phyloP scores from a whole-genome alignment of 1,284 basidiomycete genomes.

The Ceratobasidium papillatum region DNA sequence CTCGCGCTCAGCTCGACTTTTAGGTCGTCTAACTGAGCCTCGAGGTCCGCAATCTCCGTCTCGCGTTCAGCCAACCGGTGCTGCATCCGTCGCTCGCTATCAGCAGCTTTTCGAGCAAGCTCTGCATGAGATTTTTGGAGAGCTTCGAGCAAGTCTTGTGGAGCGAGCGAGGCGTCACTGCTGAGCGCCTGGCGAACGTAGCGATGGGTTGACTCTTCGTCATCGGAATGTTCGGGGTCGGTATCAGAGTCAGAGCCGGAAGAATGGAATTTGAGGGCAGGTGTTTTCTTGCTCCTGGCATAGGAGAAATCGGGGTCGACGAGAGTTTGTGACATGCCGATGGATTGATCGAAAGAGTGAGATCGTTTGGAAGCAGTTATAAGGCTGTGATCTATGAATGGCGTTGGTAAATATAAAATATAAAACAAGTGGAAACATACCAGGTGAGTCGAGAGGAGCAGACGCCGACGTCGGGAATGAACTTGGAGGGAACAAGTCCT shows the following conservation, averaged over 20 bases:
- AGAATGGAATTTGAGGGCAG: slow-evolving; percentile 37
- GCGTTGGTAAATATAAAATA: background rate
- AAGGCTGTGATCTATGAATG: slow-evolving; percentile 34
- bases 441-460: slow-evolving; percentile 24
- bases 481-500: slow-evolving; percentile 51
- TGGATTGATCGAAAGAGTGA: slow-evolving; percentile 32
- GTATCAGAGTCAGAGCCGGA: slow-evolving; percentile 47
- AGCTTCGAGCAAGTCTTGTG: slow-evolving; percentile 69
- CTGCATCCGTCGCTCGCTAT: slow-evolving; percentile 74
- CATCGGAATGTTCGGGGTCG: slow-evolving; percentile 46
- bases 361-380: slow-evolving; percentile 40
- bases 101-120: slow-evolving; percentile 71
- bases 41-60: slow-evolving; percentile 76
- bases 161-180: slow-evolving; percentile 63
- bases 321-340: slow-evolving; percentile 32
- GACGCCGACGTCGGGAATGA: slow-evolving; percentile 34
- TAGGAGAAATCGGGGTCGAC: slow-evolving; percentile 10
- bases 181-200: slow-evolving; percentile 59
- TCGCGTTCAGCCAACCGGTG: slow-evolving; percentile 76
- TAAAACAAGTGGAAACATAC: background rate
- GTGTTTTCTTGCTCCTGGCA: slow-evolving; percentile 7
- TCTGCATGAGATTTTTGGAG: slow-evolving; percentile 78
- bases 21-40: slow-evolving; percentile 75
- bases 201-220: slow-evolving; percentile 55
- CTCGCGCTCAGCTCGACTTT: slow-evolving; percentile 74